A percentile compares a stretch with the other conserved stretches of the same genome.
phyloP scores from a whole-genome alignment of 1,139 yeast species.

The Eremothecium gossypii region DNA sequence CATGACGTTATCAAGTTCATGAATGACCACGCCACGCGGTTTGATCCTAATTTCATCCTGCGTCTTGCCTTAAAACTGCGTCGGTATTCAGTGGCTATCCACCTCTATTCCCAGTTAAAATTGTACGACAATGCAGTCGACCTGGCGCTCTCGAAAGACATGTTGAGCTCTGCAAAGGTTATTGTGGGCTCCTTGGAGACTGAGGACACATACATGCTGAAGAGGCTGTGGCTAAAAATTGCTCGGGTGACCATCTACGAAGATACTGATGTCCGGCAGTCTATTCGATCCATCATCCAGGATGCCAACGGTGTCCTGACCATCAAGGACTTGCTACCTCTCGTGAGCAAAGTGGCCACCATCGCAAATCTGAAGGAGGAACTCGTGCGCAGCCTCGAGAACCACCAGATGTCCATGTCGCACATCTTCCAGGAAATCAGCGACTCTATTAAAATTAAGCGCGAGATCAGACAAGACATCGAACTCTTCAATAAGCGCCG shows the following conservation, averaged over 20 bases:
- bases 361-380: constrained; percentile 81
- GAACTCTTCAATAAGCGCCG: constrained; percentile 40
- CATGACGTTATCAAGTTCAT: constrained; percentile 42
- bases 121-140: constrained; percentile 74
- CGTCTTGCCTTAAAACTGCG: constrained; percentile 59
- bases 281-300: constrained; percentile 35
- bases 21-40: constrained; percentile 31
- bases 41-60: constrained; percentile 64
- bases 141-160: constrained; percentile 55
- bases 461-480: constrained; percentile 53
- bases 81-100: constrained; percentile 57
- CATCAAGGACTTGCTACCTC: constrained; percentile 73
- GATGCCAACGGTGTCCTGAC: constrained; percentile 47
- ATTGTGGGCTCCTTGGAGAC: constrained; percentile 47
- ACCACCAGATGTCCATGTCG: constrained; percentile 55
- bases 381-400: constrained; percentile 66
- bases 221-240: constrained; percentile 66
- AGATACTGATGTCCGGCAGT: constrained; percentile 24
- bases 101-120: constrained; percentile 56
- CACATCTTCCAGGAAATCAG: constrained; percentile 68
- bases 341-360: constrained; percentile 74
- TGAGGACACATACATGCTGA: constrained; percentile 34
- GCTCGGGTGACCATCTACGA: constrained; percentile 42
- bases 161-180: constrained; percentile 51
- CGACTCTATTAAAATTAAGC: constrained; percentile 57